Evolutionary conservation across 305 asterid species (phyloP).

Genomic region (Solanum aculeatissimum): DNA sequence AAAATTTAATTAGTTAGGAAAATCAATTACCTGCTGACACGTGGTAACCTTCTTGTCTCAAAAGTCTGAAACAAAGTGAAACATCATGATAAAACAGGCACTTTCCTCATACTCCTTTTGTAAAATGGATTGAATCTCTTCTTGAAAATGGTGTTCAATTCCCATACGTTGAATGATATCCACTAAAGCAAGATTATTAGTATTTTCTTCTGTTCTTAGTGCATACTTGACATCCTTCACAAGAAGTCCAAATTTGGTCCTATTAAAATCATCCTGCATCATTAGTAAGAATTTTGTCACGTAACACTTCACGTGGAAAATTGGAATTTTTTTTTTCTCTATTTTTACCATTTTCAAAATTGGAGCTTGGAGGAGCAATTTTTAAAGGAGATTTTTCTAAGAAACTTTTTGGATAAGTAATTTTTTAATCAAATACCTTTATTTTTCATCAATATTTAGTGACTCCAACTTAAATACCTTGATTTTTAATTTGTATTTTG

Average conservation of each 20-base stretch:
- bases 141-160: slow-evolving; percentile 18
- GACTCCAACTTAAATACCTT: no score
- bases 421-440: no score
- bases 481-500: no score
- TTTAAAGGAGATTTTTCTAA: no score
- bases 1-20: no score
- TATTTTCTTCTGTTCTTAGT: neutral
- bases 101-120: neutral
- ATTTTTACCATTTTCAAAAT: no score
- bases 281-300: neutral
- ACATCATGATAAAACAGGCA: neutral
- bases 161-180: slow-evolving; percentile 41
- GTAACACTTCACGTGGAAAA: no score
- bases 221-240: neutral
- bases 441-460: no score
- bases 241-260: neutral
- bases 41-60: slow-evolving; percentile 36
- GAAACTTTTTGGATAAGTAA: no score
- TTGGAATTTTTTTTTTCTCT: no score
- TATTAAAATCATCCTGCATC: slow-evolving; percentile 4
- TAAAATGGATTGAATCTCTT: slow-evolving; percentile 22
- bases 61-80: slow-evolving; percentile 35
- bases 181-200: slow-evolving; percentile 5
- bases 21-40: slow-evolving; percentile 18
- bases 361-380: no score